Conservation (phyloP, 371 early-diverging fungal genomes). For the Actinomortierella wolfii region DNA sequence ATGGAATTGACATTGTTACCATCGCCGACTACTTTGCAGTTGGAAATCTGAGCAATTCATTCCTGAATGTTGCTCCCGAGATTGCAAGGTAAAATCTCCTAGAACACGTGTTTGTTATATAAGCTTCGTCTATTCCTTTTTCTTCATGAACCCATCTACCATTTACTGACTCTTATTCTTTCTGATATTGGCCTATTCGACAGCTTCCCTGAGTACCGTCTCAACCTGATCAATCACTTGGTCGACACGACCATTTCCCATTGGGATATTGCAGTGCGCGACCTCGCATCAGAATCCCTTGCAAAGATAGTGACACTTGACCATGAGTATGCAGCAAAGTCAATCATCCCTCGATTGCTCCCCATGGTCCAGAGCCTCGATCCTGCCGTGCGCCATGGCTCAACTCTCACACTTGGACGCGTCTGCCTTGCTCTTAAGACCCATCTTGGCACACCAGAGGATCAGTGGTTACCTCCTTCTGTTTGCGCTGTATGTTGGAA, state of each 20-base stretch:
- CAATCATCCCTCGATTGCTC: constrained; percentile 37
- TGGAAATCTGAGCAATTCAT: constrained; percentile 81
- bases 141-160: too few species aligned
- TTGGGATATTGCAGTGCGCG: constrained; percentile 88
- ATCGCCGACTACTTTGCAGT: constrained; percentile 91
- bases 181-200: too few species aligned
- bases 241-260: constrained; percentile 66
- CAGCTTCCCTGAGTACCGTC: constrained; percentile 77
- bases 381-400: constrained; percentile 77
- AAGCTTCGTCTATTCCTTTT: neutral
- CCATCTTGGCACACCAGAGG: neutral
- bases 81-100: constrained; percentile 71
- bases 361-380: constrained; percentile 58
- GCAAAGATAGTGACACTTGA: constrained; percentile 63
- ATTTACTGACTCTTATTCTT: neutral
- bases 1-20: constrained; percentile 91
- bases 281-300: constrained; percentile 75
- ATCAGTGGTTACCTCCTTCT: too few species aligned
- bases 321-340: constrained; percentile 57
- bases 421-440: constrained; percentile 59
- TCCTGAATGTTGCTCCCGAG: constrained; percentile 62
- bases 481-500: too few species aligned
- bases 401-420: constrained; percentile 73
- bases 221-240: constrained; percentile 75
- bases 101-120: neutral